Base-by-base conservation (phyloP, 208 protist species). In the Wallacemonas rigidus region DNA sequence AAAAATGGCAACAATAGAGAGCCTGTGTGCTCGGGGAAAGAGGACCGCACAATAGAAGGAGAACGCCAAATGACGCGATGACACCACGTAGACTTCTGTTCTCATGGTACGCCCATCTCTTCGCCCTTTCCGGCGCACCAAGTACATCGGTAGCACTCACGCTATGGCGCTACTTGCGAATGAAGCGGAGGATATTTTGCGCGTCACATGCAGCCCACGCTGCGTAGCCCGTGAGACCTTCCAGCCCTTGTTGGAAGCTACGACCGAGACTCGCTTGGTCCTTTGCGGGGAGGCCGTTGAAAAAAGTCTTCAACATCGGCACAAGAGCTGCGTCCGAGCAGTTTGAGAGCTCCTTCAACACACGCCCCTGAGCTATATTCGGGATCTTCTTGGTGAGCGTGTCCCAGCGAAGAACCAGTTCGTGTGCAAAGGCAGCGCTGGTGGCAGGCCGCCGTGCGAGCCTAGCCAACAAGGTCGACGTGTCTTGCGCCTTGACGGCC, bases 401-500 rank as follows among this genome's bases (percentile, higher is more conserved):
- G 36, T 44, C 8, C 87, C 88, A 93, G 26, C 73, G 64, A 14
- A 55, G 40, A 65, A 81, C 85, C 1, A 93, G 50, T 70, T 87
- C 77, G 6, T 75, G 39, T 12, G 65, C 79, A 68, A 86, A 93
- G n/a, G 43, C 1, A 12, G 36, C 63, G 26, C 70, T 64, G 44
- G 65, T 74, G 43, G 68, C 50, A 38, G 81, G 60, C 41, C 75
- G 78, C 4, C 69, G 36, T 12, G 80, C 85, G 15, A 96, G 57
- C 54, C 72, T 69, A 8, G 58, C 57, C 67, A 96, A 61, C 8
- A 96, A 48, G 47, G 77, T 82, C 11, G 81, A 40, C 60, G 85
- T 70, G 72, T 94, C 91, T 67, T 93, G 88, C 35, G 76, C 75
- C 43, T 77, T 82, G 38, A 92, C 83, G 51, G 85, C 83, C 58